phyloP scores from a whole-genome alignment of 78 protist species.

The slime mould (Dictyostelium discoideum) region dicty_2.7 NC_007091.3:938001-938500 shows the following conservation, averaged over 20 bases:
- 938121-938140: conserved; percentile 19
- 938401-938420: conserved; percentile 54
- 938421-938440: conserved; percentile 42
- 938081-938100: neutral
- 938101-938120: conserved; percentile 20
- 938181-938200: conserved; percentile 74
- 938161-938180: conserved; percentile 37
- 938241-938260: conserved; percentile 25
- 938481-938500: neutral
- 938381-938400: neutral
- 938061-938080: conserved; percentile 29
- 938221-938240: neutral
- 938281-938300: neutral
- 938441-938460: neutral
- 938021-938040: conserved; percentile 44
- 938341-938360: conserved; percentile 2
- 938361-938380: conserved; percentile 14
- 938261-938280: conserved; percentile 30
- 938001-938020: conserved; percentile 64
- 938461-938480: neutral
- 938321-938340: neutral
- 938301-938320: conserved; percentile 17
- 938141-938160: conserved; percentile 29
- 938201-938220: conserved; percentile 38
- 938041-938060: conserved; percentile 41